Percentiles rank a stretch among this genome's conserved stretches.
Conservation (phyloP, 371 early-diverging fungal genomes). For the Rhizopus arrhizus region DNA sequence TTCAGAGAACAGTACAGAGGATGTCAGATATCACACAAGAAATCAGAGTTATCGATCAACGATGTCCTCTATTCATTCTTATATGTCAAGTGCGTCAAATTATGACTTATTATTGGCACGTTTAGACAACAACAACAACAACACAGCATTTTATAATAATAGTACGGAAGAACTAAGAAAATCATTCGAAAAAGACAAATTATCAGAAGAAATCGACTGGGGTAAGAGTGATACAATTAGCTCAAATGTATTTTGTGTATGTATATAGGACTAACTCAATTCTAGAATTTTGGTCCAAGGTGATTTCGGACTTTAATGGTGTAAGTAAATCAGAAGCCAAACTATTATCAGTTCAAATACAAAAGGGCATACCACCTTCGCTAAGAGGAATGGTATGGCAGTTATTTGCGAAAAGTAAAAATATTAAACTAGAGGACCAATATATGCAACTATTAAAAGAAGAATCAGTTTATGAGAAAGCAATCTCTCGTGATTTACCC, state of each 20-base stretch:
- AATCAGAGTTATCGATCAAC: constrained; percentile 44
- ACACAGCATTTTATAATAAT: not conserved
- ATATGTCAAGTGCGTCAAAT: constrained; percentile 42
- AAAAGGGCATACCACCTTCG: constrained; percentile 82
- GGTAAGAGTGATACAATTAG: constrained; percentile 37
- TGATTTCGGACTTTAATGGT: constrained; percentile 82
- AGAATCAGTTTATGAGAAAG: constrained; percentile 83
- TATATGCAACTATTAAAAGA: constrained; percentile 72
- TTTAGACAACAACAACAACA: constrained; percentile 68
- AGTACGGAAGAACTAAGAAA: constrained; percentile 40
- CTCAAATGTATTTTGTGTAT: not conserved
- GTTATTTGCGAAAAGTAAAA: constrained; percentile 71
- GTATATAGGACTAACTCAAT: not conserved
- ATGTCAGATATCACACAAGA: constrained; percentile 20
- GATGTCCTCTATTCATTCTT: constrained; percentile 38
- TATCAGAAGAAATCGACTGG: constrained; percentile 67
- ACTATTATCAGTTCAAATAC: constrained; percentile 70
- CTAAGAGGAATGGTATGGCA: constrained; percentile 95
- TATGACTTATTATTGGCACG: constrained; percentile 66
- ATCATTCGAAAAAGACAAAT: constrained; percentile 37
- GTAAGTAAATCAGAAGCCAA: constrained; percentile 74
- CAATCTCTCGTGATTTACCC: constrained; percentile 83
- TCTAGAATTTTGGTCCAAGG: constrained; percentile 89
- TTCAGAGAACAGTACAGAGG: constrained; percentile 26
- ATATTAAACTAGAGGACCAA: constrained; percentile 61